A percentile compares a stretch with the other conserved stretches of the same genome.
These are phyloP conservation scores for Skeletonema menzelii DNA, from an alignment of 108 stramenopile species.

Conservation along the genomic window DNA sequence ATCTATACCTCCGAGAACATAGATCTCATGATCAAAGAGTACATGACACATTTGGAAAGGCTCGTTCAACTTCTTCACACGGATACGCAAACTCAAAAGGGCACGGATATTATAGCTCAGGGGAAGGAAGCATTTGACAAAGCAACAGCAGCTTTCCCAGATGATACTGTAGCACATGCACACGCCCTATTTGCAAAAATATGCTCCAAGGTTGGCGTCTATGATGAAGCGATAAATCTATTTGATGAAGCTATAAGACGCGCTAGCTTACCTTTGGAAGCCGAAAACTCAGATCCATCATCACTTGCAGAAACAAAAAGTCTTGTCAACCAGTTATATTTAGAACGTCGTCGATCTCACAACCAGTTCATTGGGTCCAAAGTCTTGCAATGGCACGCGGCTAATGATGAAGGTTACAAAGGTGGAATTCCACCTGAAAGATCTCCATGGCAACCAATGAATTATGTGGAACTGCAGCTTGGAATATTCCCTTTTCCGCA, in stretches of 20 bases:
- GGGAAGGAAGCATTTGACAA: constrained; percentile 16
- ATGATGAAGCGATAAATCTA: constrained; percentile 10
- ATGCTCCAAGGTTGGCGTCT: constrained; percentile 8
- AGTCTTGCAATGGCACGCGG: constrained; percentile 15
- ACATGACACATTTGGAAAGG: neutral
- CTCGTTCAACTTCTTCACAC: neutral
- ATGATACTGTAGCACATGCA: constrained; percentile 21
- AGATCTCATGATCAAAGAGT: neutral
- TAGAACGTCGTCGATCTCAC: constrained; percentile 24
- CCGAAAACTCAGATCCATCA: neutral
- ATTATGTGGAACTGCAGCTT: constrained; percentile 5
- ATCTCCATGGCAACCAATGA: constrained; percentile 8
- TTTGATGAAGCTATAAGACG: constrained; percentile 30
- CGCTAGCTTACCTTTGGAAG: constrained; percentile 9
- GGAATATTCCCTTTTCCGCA: constrained; percentile 23
- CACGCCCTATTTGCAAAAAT: constrained; percentile 24
- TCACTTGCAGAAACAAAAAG: constrained; percentile 3
- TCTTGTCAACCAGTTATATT: constrained; percentile 6
- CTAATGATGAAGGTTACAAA: constrained; percentile 6
- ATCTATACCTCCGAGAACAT: neutral
- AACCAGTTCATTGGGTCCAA: neutral
- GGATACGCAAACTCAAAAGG: neutral
- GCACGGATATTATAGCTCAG: neutral
- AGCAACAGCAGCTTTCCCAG: constrained; percentile 10
- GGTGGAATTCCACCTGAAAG: constrained; percentile 28